Base-by-base conservation (phyloP, 2,329 filamentous ascomycete genomes). In the Aspergillus brasiliensis region DNA sequence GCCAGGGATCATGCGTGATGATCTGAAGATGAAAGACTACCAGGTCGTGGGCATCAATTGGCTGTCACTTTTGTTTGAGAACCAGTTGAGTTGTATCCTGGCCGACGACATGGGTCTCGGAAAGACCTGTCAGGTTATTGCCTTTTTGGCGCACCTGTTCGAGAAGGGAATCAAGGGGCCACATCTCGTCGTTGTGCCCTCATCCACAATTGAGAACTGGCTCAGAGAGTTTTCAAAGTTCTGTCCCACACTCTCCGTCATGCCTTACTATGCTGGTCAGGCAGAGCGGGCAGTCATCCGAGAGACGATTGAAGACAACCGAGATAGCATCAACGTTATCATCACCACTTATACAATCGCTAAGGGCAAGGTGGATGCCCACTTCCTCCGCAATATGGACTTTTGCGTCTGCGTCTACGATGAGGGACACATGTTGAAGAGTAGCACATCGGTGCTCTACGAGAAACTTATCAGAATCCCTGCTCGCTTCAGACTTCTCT, bases 21-120 rank as follows among this genome's bases (percentile, higher is more conserved):
- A 90, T 57, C 85, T 94, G 58, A 81, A 84, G 40, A 87, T 99
- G 81, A 97, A 98, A 73, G 89, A 95, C 37, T 98, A 97, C 71
- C 95, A 99, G 73, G 80, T 98, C 19, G 92, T 96, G 28, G 95
- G 95, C 3, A 84, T 99, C 54, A 98, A 98, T 72, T 99, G 95
- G 95, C 84, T 99, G 71, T 87, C 88, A 57, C 78, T 98, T 48
- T 83, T 99, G 13, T 96, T 92, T 78, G 83, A 88, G 55, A 88
- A 91, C 59, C 83, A 88, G 27, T 84, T 96, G 54, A 94, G 91
- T 48, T 94, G 92, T 63, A 98, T 99, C 58, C 82, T 99, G 17
- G 95, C 95, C 1, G 95, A 99, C 73, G 95, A 99, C 73, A 99
- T 99, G 95, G 95, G 82, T 48, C 81, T 94, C 42, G 95, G 95